These are phyloP conservation scores for Pelargonium myrrhifolium DNA, from an alignment of 441 rosid genomes.

Conservation along the genomic window DNA sequence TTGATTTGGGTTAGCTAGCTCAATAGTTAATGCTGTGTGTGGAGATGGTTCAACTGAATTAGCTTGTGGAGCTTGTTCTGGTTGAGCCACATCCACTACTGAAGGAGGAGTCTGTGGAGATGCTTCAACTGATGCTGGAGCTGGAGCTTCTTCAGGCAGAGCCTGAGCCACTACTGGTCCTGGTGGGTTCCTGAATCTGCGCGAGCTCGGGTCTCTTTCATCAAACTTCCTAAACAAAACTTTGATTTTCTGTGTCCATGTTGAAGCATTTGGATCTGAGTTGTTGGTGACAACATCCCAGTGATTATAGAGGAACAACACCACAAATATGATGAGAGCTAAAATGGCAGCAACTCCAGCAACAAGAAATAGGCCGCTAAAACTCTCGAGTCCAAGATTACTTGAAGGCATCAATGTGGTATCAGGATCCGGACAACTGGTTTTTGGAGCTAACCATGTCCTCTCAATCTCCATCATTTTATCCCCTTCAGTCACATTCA, in stretches of 20 bases:
- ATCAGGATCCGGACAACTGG: constrained; percentile 29
- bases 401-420: constrained; percentile 25
- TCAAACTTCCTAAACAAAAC: not conserved
- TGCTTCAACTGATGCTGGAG: too few relatives aligned
- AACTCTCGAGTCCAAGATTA: constrained; percentile 45
- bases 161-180: too few relatives aligned
- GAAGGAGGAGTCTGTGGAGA: too few relatives aligned
- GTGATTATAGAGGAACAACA: constrained; percentile 24
- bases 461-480: constrained; percentile 33
- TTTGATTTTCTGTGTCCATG: constrained; percentile 17
- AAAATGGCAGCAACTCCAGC: constrained; percentile 28
- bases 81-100: too few relatives aligned
- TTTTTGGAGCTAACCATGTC: constrained; percentile 30
- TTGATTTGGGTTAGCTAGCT: constrained; percentile 10
- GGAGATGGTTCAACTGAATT: too few relatives aligned
- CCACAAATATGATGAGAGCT: constrained; percentile 31
- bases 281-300: not conserved
- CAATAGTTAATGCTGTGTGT: not conserved
- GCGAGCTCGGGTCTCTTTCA: constrained; percentile 10
- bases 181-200: not conserved
- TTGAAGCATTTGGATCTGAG: constrained; percentile 5
- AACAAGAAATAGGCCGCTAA: constrained; percentile 48
- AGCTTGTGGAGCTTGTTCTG: too few relatives aligned
- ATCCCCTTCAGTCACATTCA: constrained; percentile 47
- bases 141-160: too few relatives aligned